A percentile compares a stretch with the other conserved stretches of the same genome.
Conservation (phyloP, 768 basidiomycete genomes). For the Kwoniella mangroviensis region DNA sequence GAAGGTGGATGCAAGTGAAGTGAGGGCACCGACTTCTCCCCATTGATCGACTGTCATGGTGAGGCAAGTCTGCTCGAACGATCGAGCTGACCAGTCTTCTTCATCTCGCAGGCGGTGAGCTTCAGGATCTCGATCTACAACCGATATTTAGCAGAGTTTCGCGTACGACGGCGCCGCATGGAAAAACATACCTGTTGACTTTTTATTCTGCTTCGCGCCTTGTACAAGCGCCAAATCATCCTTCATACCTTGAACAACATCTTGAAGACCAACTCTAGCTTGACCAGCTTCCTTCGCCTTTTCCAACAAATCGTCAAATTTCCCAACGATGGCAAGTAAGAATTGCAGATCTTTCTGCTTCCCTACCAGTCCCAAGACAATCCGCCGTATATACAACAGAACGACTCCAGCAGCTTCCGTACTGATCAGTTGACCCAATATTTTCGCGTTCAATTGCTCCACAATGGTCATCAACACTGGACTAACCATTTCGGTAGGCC, state of each 20-base stretch:
- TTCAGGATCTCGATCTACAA: constrained; percentile 5
- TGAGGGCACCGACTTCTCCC: background rate
- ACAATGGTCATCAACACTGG: constrained; percentile 79
- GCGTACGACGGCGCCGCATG: too few species aligned
- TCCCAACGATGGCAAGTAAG: constrained; percentile 46
- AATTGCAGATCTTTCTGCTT: constrained; percentile 61
- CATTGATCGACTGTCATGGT: background rate
- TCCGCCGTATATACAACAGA: constrained; percentile 67
- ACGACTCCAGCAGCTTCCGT: constrained; percentile 71
- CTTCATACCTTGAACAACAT: constrained; percentile 30
- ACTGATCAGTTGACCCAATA: constrained; percentile 64
- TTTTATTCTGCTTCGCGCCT: constrained; percentile 3
- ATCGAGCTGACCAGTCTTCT: constrained; percentile 14
- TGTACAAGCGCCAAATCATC: constrained; percentile 27
- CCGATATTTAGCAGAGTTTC: background rate
- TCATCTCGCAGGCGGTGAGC: constrained; percentile 19
- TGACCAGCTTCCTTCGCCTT: constrained; percentile 42
- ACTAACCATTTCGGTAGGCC: constrained; percentile 60
- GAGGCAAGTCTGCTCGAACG: constrained; percentile 25
- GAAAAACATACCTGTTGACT: constrained; percentile 1
- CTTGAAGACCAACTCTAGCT: constrained; percentile 32
- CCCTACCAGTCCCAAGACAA: constrained; percentile 66
- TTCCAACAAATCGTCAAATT: constrained; percentile 27
- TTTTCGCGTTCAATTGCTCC: constrained; percentile 75
- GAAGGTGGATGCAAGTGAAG: constrained; percentile 4